phyloP scores from a whole-genome alignment of 371 early-diverging fungal species.

The Mucor mucedo region DNA sequence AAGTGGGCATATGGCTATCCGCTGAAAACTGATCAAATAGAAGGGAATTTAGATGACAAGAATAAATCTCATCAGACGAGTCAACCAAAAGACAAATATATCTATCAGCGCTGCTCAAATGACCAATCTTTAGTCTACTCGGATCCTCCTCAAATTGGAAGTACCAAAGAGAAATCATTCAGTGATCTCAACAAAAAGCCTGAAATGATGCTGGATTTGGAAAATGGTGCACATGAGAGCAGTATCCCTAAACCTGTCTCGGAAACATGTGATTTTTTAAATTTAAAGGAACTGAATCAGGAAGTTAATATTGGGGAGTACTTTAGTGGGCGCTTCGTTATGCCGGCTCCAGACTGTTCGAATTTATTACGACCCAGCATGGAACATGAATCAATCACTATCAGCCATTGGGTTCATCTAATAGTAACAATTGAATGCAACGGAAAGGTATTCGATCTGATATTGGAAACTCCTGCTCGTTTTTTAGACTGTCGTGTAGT shows the following conservation, averaged over 20 bases:
- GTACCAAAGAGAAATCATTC: conserved; percentile 8
- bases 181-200: neutral
- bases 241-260: neutral
- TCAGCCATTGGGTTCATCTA: conserved; percentile 42
- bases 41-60: neutral
- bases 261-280: conserved; percentile 11
- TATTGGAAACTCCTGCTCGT: conserved; percentile 38
- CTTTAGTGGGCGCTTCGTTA: conserved; percentile 44
- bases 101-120: conserved; percentile 6
- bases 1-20: conserved; percentile 50
- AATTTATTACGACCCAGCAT: conserved; percentile 39
- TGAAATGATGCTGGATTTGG: neutral
- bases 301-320: conserved; percentile 35
- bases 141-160: conserved; percentile 17
- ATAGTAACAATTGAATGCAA: conserved; percentile 32
- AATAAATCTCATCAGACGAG: neutral
- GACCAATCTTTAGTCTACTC: conserved; percentile 10
- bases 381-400: conserved; percentile 31
- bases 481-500: conserved; percentile 50
- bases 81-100: conserved; percentile 5
- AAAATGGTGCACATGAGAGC: neutral
- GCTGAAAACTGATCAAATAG: conserved; percentile 18
- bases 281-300: conserved; percentile 42
- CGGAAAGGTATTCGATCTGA: conserved; percentile 31
- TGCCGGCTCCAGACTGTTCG: conserved; percentile 44